Evolutionary conservation across 306 rosid genomes (phyloP), one percentile per base, ranked within the genome.

Genomic region (Ormosia emarginata): DNA sequence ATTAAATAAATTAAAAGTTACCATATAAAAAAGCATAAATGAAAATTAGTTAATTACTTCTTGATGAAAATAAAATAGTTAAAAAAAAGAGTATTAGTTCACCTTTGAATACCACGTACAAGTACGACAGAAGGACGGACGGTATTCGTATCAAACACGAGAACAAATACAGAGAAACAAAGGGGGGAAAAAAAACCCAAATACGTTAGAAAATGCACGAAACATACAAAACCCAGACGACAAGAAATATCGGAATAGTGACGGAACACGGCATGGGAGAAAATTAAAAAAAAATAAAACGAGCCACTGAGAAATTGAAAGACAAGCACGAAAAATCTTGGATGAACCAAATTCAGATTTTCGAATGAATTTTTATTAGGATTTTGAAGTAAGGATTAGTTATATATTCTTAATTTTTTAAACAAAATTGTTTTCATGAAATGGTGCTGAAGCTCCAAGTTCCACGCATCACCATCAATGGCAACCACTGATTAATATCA

Each of bases 401-500:
- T 71, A 57, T 29, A 72, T 18, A 3, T 6, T 3, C 5, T 63
- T 37, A 0, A 9, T 4, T 3, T 3, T 63, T 39, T 1, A 6
- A 34, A 4, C 34, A 3, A 49, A 44, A 18, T 52, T 29, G 0
- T 52, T 47, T 37, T 5, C 6, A 32, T 17, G 67, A 71, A 86
- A 71, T 52, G 32, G 82, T n/a, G 64, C 78, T 33, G 15, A 71
- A 76, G 67, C 80, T 61, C 43, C 67, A 52, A 12, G 67, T 1
- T 24, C 24, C 24, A 24, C 24, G 24, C 30, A 33, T 52, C 49
- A 49, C 84, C 79, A 61, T 81, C 59, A 75, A 82, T 29, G 63
- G 78, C 82, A 69, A 61, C 79, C 77, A 43, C 56, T 10, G 17
- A 69, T 73, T 58, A 24, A 53, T 69, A 46, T 50, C 7, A 61